These are phyloP conservation scores for Mortierella claussenii DNA, from an alignment of 192 early-diverging fungal species.

Conservation along the genomic window DNA sequence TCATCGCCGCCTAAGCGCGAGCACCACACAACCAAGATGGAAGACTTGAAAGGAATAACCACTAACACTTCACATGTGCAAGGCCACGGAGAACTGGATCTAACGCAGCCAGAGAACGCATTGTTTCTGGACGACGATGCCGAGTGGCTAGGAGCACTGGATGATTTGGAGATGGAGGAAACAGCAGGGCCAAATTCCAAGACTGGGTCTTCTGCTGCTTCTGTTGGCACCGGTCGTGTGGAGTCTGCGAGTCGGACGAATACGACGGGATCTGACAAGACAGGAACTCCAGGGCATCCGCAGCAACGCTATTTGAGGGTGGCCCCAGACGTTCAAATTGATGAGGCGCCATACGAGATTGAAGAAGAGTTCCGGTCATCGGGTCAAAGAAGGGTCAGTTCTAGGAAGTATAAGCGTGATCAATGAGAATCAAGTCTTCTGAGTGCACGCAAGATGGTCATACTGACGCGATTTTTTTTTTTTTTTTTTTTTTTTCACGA, in stretches of 20 bases:
- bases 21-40: neutral
- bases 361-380: slow-evolving; percentile 20
- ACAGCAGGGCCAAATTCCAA: too few relatives aligned
- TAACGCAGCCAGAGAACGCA: slow-evolving; percentile 38
- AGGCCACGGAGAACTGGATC: slow-evolving; percentile 9
- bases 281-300: too few relatives aligned
- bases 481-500: neutral
- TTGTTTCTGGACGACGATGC: slow-evolving; percentile 33
- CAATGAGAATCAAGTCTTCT: neutral
- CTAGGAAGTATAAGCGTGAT: neutral
- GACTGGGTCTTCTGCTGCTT: too few relatives aligned
- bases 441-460: neutral
- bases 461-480: neutral
- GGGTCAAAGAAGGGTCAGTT: slow-evolving; percentile 11
- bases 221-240: too few relatives aligned
- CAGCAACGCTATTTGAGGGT: too few relatives aligned
- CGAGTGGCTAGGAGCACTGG: slow-evolving; percentile 24
- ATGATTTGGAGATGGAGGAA: slow-evolving; percentile 44
- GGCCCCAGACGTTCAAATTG: too few relatives aligned
- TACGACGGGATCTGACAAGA: too few relatives aligned
- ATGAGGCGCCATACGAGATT: slow-evolving; percentile 14
- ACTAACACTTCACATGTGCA: slow-evolving; percentile 1
- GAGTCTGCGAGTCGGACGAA: too few relatives aligned
- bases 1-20: neutral
- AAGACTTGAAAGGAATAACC: neutral